Percentiles rank a stretch among this genome's conserved stretches.
phyloP scores from a whole-genome alignment of 2,329 filamentous ascomycete species.

The Plectosphaerella plurivora region DNA sequence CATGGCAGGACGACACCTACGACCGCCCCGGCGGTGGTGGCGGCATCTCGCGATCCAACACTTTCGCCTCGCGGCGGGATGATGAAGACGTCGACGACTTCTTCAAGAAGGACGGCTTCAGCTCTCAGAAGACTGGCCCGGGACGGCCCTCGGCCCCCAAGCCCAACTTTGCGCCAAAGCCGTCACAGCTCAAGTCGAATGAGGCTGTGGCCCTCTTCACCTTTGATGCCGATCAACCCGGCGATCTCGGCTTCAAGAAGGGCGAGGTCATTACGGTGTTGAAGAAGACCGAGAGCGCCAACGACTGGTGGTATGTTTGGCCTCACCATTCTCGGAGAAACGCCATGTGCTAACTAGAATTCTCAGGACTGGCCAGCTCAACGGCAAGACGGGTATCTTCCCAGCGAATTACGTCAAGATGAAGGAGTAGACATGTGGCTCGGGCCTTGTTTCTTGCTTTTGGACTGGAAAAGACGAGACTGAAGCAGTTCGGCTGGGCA shows the following conservation, averaged over 20 bases:
- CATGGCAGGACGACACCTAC: slow-evolving; percentile 74
- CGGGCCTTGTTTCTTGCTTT: too few species aligned
- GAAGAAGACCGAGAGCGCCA: slow-evolving; percentile 89
- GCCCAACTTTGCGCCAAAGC: slow-evolving; percentile 68
- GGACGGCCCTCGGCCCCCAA: slow-evolving; percentile 83
- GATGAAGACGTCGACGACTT: slow-evolving; percentile 46
- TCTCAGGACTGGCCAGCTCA: slow-evolving; percentile 79
- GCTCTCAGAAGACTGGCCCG: slow-evolving; percentile 52
- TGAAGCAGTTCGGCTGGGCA: too few species aligned
- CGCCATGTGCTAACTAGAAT: not conserved
- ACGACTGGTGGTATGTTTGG: slow-evolving; percentile 80
- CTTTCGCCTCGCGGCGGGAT: slow-evolving; percentile 37
- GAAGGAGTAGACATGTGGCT: slow-evolving; percentile 36
- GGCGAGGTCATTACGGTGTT: slow-evolving; percentile 92
- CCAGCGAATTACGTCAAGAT: slow-evolving; percentile 76
- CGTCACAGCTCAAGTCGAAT: slow-evolving; percentile 57
- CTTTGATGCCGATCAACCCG: slow-evolving; percentile 90
- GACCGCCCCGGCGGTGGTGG: slow-evolving; percentile 48
- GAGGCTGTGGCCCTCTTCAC: slow-evolving; percentile 90
- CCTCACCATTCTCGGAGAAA: not conserved
- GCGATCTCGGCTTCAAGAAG: slow-evolving; percentile 89
- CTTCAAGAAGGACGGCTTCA: slow-evolving; percentile 34
- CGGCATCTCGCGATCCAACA: slow-evolving; percentile 45
- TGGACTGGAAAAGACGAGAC: too few species aligned
- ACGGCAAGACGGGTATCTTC: slow-evolving; percentile 83